Evolutionary conservation across 805 yeast genomes (phyloP).

Genomic region (Ogataea paradorogensis): DNA sequence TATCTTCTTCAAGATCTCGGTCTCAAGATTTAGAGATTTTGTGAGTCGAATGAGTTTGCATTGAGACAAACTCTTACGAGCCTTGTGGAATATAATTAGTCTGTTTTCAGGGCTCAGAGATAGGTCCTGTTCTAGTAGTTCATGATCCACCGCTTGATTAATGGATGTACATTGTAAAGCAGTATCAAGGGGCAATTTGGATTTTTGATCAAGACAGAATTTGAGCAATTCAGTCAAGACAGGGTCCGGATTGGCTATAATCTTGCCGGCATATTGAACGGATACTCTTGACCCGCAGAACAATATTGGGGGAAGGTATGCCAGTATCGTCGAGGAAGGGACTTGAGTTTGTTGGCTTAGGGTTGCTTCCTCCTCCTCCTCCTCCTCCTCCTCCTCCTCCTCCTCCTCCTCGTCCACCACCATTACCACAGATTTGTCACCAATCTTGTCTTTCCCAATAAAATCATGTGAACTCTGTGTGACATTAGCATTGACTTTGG

Average conservation of each 20-base stretch:
- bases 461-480: no score
- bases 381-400: no score
- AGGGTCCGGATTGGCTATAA: not conserved
- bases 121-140: not conserved
- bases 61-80: slow-evolving; percentile 24
- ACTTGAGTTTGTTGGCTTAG: no score
- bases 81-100: slow-evolving; percentile 26
- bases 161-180: not conserved
- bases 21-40: slow-evolving; percentile 21
- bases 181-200: not conserved
- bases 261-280: not conserved
- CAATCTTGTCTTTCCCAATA: no score
- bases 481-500: no score
- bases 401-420: no score
- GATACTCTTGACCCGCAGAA: not conserved
- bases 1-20: slow-evolving; percentile 9
- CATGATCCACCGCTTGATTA: not conserved
- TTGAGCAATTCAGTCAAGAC: not conserved
- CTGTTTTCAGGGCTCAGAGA: not conserved
- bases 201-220: not conserved
- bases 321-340: not conserved
- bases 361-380: no score
- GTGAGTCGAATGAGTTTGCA: slow-evolving; percentile 23
- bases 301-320: not conserved
- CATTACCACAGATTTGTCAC: no score